Percentiles rank a stretch among this genome's conserved stretches.
Evolutionary conservation across 2,329 filamentous ascomycete genomes (phyloP).

Genomic region (Atkinsonella hypoxylon): DNA sequence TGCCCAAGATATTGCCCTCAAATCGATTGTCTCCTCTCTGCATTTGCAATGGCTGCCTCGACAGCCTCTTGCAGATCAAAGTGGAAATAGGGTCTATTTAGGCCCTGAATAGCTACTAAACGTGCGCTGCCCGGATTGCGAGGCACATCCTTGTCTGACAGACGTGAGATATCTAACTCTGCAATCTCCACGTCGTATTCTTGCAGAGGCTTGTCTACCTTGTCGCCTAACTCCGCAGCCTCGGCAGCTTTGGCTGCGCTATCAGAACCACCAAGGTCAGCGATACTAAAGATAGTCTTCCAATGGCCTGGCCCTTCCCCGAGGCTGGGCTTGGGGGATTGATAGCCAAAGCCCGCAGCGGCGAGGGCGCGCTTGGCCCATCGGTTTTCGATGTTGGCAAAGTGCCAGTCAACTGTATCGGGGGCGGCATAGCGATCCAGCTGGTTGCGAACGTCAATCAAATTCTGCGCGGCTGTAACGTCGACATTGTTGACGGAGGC

Average conservation of each 20-base stretch:
- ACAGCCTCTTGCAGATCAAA: conserved; percentile 37
- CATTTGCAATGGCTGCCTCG: conserved; percentile 29
- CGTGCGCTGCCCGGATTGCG: conserved; percentile 17
- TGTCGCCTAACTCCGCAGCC: conserved; percentile 50
- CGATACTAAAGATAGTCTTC: conserved; percentile 86
- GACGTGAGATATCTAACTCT: conserved; percentile 11
- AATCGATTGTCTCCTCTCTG: conserved; percentile 13
- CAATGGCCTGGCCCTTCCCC: conserved; percentile 17
- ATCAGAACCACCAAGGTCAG: conserved; percentile 63
- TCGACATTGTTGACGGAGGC: conserved; percentile 43
- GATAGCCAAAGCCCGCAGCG: conserved; percentile 39
- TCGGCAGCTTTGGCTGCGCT: conserved; percentile 37
- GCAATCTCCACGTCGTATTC: conserved; percentile 19
- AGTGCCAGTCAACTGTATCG: conserved; percentile 34
- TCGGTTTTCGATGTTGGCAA: conserved; percentile 39
- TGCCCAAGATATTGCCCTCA: not conserved
- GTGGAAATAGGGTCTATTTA: conserved; percentile 41
- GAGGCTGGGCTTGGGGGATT: conserved; percentile 16
- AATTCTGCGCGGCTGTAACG: conserved; percentile 39
- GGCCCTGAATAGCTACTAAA: conserved; percentile 28
- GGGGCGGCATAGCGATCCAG: conserved; percentile 38
- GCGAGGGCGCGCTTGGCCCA: conserved; percentile 46
- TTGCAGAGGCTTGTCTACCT: conserved; percentile 17
- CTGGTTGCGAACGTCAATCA: conserved; percentile 42
- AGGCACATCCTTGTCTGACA: conserved; percentile 17